These are phyloP conservation scores for Calonectria pseudoreteaudii DNA, from an alignment of 2,329 filamentous ascomycete species.

Conservation along the genomic window DNA sequence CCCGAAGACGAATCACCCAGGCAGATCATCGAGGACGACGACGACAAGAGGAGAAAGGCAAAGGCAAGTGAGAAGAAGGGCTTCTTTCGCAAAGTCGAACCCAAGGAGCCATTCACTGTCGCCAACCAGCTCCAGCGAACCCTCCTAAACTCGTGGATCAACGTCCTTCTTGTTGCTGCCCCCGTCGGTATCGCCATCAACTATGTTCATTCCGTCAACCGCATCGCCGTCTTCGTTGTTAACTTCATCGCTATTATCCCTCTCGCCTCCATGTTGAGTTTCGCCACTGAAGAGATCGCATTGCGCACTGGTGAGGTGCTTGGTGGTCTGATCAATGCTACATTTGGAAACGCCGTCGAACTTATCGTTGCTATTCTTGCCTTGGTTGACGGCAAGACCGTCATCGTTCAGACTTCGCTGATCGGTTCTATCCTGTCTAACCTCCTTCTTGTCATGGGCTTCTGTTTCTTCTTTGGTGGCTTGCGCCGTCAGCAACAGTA, in stretches of 20 bases:
- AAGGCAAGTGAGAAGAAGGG: slow-evolving; percentile 56
- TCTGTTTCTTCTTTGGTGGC: slow-evolving; percentile 92
- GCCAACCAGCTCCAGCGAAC: slow-evolving; percentile 79
- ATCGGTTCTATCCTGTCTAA: slow-evolving; percentile 95
- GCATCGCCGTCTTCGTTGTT: slow-evolving; percentile 80
- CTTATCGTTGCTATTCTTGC: slow-evolving; percentile 91
- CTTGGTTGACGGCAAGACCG: slow-evolving; percentile 76
- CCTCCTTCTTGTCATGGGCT: slow-evolving; percentile 87
- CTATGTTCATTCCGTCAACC: slow-evolving; percentile 67
- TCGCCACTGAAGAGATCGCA: slow-evolving; percentile 91
- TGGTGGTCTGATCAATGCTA: slow-evolving; percentile 89
- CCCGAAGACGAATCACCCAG: slow-evolving; percentile 34
- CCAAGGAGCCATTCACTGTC: slow-evolving; percentile 68
- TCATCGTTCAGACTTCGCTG: slow-evolving; percentile 92
- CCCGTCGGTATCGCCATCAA: slow-evolving; percentile 84
- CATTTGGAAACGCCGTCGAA: slow-evolving; percentile 93
- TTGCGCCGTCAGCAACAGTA: slow-evolving; percentile 82
- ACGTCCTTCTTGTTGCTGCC: slow-evolving; percentile 81
- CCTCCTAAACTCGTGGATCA: slow-evolving; percentile 87
- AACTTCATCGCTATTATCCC: slow-evolving; percentile 96
- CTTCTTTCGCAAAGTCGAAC: slow-evolving; percentile 60
- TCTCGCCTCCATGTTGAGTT: slow-evolving; percentile 86
- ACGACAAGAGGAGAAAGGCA: slow-evolving; percentile 44
- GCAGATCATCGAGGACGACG: slow-evolving; percentile 33
- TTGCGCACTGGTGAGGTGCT: slow-evolving; percentile 85